Evolutionary conservation across 2,329 filamentous ascomycete genomes (phyloP), one percentile per base, ranked within the genome.

Genomic region (Plenodomus biglobosus): DNA sequence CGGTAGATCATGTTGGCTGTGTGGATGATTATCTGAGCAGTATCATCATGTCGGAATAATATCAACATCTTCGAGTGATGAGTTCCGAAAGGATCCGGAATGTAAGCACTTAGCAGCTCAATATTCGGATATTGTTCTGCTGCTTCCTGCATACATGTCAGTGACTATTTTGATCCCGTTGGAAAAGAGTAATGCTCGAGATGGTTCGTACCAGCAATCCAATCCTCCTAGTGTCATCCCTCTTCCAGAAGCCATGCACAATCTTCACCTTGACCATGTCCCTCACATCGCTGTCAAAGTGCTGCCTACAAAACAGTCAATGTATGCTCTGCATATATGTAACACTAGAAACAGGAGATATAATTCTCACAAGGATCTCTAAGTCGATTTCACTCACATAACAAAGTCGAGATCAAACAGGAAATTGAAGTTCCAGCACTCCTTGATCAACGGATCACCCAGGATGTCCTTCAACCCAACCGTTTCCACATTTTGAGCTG

Each of bases 1-100:
- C 85, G 84, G 3, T 79, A 65, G n/a, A 95, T 92, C 86, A 95
- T 90, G 60, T 96, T 96, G 16, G 91, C 90, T 0, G 91, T 96
- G 60, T 95, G 89, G 22, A 96, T 91, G 46, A 95, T 73, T 5
- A 96, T 75, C 71, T 95, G 87, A 0, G 86, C 88, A 0, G 79
- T 82, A 53, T 87, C 84, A 65, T 95, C 90, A 66, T 88, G 85
- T 4, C 88, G 81, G 52, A 95, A 77, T 3, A 95, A 71, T n/a
- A 95, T 76, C 70, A 95, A 53, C 88, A 95, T 94, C 71, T 95
- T 94, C 11, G 87, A 80, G 64, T 85, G 90, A 69, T 96, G 91
- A 0, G 90, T 96, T 2, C 91, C 91, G 64, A 91, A 95, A 55
- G 85, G 83, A 65, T 92, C 88, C 0, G 90, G 87, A 80, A 95